phyloP scores from a whole-genome alignment of 1,284 basidiomycete species.

The Cystobasidium slooffiae region DNA sequence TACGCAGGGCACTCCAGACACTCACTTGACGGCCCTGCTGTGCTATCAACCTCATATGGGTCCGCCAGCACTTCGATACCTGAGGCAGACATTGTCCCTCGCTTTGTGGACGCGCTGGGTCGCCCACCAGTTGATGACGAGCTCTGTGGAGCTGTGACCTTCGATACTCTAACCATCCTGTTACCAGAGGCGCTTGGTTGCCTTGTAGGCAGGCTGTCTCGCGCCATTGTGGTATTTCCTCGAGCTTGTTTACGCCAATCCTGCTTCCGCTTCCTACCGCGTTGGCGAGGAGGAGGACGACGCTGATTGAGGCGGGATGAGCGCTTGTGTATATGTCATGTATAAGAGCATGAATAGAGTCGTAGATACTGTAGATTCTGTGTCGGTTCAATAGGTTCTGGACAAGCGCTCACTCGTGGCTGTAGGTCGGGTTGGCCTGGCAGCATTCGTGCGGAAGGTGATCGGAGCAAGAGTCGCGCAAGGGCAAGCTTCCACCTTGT shows the following conservation, averaged over 20 bases:
- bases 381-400: too few relatives aligned
- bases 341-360: too few relatives aligned
- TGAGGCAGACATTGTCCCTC: neutral
- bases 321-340: too few relatives aligned
- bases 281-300: neutral
- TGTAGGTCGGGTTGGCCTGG: too few relatives aligned
- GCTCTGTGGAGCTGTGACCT: neutral
- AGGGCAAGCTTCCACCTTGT: too few relatives aligned
- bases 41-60: too few relatives aligned
- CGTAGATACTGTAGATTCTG: too few relatives aligned
- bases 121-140: neutral
- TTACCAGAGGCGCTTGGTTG: neutral
- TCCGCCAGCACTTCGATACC: neutral
- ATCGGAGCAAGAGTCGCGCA: too few relatives aligned
- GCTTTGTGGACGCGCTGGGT: neutral
- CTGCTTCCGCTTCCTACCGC: neutral
- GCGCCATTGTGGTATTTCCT: neutral
- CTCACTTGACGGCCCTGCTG: neutral
- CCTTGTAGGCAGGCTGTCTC: neutral
- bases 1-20: neutral
- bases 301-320: neutral
- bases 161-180: neutral
- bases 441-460: too few relatives aligned
- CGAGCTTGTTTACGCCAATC: constrained; percentile 23
- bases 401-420: too few relatives aligned